Conservation (phyloP, 805 yeast genomes). For the Scheffersomyces coipomensis region DNA sequence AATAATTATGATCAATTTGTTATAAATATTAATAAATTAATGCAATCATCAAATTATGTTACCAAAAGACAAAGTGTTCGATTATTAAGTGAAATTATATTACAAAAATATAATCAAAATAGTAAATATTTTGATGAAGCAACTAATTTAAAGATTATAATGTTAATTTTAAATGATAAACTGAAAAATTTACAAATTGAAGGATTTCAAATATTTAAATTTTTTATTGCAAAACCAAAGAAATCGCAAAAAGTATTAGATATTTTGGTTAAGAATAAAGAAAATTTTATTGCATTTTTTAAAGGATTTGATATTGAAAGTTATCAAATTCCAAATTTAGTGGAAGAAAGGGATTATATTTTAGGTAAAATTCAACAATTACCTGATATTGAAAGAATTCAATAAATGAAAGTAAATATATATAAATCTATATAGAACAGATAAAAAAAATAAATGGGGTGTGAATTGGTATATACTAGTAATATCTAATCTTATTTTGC, state of each 20-base stretch:
- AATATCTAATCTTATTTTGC: slow-evolving; percentile 16
- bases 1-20: slow-evolving; percentile 59
- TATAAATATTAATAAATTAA: slow-evolving; percentile 60
- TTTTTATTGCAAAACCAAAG: slow-evolving; percentile 94
- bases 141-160: slow-evolving; percentile 78
- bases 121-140: slow-evolving; percentile 75
- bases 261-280: slow-evolving; percentile 79
- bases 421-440: background rate
- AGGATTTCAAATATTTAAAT: slow-evolving; percentile 90
- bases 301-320: slow-evolving; percentile 59
- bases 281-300: slow-evolving; percentile 68
- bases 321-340: slow-evolving; percentile 64
- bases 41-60: slow-evolving; percentile 80
- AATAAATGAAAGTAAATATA: slow-evolving; percentile 1
- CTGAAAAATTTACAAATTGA: slow-evolving; percentile 87
- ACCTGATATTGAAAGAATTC: slow-evolving; percentile 53
- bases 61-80: slow-evolving; percentile 88
- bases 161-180: slow-evolving; percentile 84
- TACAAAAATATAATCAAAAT: slow-evolving; percentile 74
- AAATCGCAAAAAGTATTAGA: slow-evolving; percentile 79
- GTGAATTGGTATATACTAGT: background rate
- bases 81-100: slow-evolving; percentile 67
- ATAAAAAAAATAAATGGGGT: background rate
- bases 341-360: slow-evolving; percentile 80
- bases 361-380: slow-evolving; percentile 68